Evolutionary conservation across 1,284 basidiomycete genomes (phyloP), one percentile per base, ranked within the genome.

Genomic region (Laetiporus sulphureus): DNA sequence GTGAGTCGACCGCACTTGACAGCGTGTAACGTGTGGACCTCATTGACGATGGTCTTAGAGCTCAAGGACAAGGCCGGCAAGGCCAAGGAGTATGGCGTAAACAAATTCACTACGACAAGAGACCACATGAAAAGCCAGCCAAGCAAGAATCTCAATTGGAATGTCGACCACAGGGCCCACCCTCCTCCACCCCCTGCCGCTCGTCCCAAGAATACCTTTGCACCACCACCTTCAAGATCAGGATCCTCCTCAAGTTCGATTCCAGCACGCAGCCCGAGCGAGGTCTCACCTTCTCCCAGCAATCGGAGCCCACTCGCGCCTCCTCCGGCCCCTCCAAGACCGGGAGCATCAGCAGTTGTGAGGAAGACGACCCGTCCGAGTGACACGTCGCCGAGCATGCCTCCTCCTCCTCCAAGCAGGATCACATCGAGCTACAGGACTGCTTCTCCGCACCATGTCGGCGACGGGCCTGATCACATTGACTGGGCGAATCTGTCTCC

Each of bases 401-500:
- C 36, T 16, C 32, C 51, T 10, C 44, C 55, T 18, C 47, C 44
- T 3, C 44, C 49, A 12, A n/a, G 40, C 42, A 33, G 40, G 36
- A 34, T 34, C 30, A 29, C 39, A 39, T 22, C 35, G 23, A 31
- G 7, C 13, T 27, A 27, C 25, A 32, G 11, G 21, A 32, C 23
- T 31, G 8, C 1, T 12, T 31, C 27, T 23, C 21, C 15, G 3
- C 24, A 13, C 16, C 24, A 25, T 36, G 12, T 11, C 25, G 23
- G 5, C 12, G 13, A 6, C 10, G 23, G 18, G 10, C 16, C 36
- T 27, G 32, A 38, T 49, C 27, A 49, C 46, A 74, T 89, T 22
- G 78, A 86, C 54, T 89, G 86, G 86, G 57, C 66, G 3, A 77
- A 83, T 56, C 64, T 89, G 32, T 73, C 75, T 1, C 51, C 56